Evolutionary conservation across 371 early-diverging fungal genomes (phyloP).

Genomic region (Choanephora cucurbitarum): DNA sequence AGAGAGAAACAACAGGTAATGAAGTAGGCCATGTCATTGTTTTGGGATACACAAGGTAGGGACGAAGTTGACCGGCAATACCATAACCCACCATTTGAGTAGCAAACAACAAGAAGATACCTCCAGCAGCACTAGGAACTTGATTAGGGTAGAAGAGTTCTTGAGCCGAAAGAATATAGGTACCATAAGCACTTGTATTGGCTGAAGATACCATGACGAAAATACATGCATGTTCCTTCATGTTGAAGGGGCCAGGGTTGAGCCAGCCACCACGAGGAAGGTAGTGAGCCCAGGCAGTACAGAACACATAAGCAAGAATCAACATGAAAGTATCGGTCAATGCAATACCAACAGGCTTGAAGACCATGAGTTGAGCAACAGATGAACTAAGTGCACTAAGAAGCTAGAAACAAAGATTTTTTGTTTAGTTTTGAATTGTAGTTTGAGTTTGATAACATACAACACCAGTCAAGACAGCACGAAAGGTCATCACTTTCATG

Average conservation of each 20-base stretch:
- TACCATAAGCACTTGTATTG: constrained; percentile 46
- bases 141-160: constrained; percentile 48
- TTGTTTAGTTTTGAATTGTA: not conserved
- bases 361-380: constrained; percentile 6
- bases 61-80: constrained; percentile 77
- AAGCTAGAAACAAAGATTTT: not conserved
- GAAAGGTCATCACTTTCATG: constrained; percentile 23
- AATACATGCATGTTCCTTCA: constrained; percentile 47
- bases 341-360: constrained; percentile 45
- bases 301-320: constrained; percentile 43
- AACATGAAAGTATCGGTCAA: constrained; percentile 46
- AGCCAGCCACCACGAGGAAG: constrained; percentile 38
- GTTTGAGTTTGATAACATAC: constrained; percentile 21
- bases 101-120: constrained; percentile 56
- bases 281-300: constrained; percentile 32
- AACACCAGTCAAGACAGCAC: constrained; percentile 26
- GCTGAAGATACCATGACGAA: constrained; percentile 43
- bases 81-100: constrained; percentile 85
- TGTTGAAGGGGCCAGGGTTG: constrained; percentile 51
- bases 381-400: not conserved
- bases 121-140: constrained; percentile 44
- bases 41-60: constrained; percentile 79
- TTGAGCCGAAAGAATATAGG: constrained; percentile 60
- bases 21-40: constrained; percentile 88
- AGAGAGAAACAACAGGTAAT: constrained; percentile 75